A percentile compares a stretch with the other conserved stretches of the same genome.
These are phyloP conservation scores for Prunus persica DNA, from an alignment of 306 rosid genomes.

Conservation along the genomic window DNA sequence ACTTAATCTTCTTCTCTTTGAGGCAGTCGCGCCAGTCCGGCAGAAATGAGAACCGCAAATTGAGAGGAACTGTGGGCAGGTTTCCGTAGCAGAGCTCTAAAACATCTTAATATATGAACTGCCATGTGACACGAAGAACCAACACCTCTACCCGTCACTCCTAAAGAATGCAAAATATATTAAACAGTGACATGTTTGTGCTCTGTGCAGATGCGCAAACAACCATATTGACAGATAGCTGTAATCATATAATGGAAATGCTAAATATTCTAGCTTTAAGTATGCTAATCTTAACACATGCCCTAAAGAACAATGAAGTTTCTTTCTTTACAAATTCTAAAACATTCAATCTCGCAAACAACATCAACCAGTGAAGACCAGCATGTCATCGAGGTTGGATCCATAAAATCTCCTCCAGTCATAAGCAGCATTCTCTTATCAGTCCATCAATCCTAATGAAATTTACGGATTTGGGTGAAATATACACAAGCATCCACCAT, in stretches of 20 bases:
- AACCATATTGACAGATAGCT: background rate
- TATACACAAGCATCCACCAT: conserved; percentile 25
- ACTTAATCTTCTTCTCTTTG: too few species aligned
- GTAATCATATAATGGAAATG: background rate
- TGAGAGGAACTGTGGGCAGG: background rate
- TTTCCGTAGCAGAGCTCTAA: too few species aligned
- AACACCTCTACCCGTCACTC: background rate
- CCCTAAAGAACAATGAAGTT: background rate
- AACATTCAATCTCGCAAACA: background rate
- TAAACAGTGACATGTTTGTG: background rate
- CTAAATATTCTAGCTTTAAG: background rate
- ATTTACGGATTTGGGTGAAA: background rate
- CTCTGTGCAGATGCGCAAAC: background rate
- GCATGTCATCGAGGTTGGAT: background rate
- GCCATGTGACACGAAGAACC: background rate
- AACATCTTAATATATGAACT: background rate
- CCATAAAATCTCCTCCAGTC: background rate
- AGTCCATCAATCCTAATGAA: conserved; percentile 10
- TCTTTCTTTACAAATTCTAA: conserved; percentile 9
- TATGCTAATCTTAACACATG: background rate
- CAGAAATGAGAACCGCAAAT: too few species aligned
- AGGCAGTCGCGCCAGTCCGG: too few species aligned
- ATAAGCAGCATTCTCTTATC: background rate
- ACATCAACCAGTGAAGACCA: background rate
- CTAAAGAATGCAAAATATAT: background rate